Evolutionary conservation across 2,329 filamentous ascomycete genomes (phyloP), one percentile per base, ranked within the genome.

Genomic region (Epichloe typhina): DNA sequence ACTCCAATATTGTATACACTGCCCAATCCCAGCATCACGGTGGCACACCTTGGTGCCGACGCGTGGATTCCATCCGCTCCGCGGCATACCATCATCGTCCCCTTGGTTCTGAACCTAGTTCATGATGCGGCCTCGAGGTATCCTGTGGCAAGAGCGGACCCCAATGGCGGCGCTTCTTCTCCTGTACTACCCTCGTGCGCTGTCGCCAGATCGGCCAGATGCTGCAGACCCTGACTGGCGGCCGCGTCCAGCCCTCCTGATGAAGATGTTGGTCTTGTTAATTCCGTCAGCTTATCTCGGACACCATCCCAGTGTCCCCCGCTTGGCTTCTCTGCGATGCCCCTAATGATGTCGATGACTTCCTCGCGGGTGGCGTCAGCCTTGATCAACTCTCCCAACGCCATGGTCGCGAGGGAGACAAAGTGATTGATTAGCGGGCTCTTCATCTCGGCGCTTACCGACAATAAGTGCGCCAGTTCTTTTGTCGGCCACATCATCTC

Each of bases 341-440:
- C 72, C 53, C 72, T 74, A 23, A 84, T 69, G 7, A 79, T 69
- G 51, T 69, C 68, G 13, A 69, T 69, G 0, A 81, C 81, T 55
- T 82, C 79, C 5, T 79, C 75, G 43, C 72, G 73, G 3, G 75
- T 79, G 53, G 68, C 70, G 8, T 79, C 74, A 8, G 75, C 65
- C 57, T 75, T 77, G 35, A 68, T 67, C 36, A 87, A 69, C 55
- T 83, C 78, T 46, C 79, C 65, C 4, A 88, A 68, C n/a, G 77
- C 75, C 59, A 85, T 69, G 11, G 76, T 70, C 1, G 75, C 72
- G 9, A 87, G 69, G 12, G 73, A 74, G 50, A 75, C 75, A 56
- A 84, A 83, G 60, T 88, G 82, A 59, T 86, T 80, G 50, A 80
- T 80, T 43, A 88, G 67, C 0, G 84, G 83, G 49, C 74, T 82